Evolutionary conservation across 176 grass and related monocot species (phyloP).

Genomic region (Oryza rufipogon): DNA sequence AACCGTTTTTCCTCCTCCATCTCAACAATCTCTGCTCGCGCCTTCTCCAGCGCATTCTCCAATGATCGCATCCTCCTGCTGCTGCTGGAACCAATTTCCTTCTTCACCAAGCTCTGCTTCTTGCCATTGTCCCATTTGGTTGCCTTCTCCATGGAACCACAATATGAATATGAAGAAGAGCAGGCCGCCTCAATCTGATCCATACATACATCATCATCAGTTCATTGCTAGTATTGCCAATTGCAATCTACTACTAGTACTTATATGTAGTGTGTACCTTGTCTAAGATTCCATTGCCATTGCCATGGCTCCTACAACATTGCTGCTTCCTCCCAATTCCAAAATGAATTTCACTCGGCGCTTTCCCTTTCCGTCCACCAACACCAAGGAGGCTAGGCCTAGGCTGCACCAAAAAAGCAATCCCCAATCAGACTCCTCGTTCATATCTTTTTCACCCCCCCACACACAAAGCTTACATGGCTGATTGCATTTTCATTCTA

Average conservation of each 20-base stretch:
- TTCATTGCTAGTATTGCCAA: too few species aligned
- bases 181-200: slow-evolving; percentile 36
- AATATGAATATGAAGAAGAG: too few species aligned
- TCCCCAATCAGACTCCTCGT: not conserved
- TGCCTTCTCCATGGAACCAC: slow-evolving; percentile 49
- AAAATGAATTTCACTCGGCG: not conserved
- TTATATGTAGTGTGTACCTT: slow-evolving; percentile 13
- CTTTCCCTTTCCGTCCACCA: slow-evolving; percentile 20
- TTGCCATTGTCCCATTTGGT: slow-evolving; percentile 53
- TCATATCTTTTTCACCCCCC: too few species aligned
- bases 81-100: not conserved
- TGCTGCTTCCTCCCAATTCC: not conserved
- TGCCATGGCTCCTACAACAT: slow-evolving; percentile 11
- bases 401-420: not conserved
- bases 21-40: slow-evolving; percentile 2
- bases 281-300: slow-evolving; percentile 26
- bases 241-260: too few species aligned
- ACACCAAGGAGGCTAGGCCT: not conserved
- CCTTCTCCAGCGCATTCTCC: slow-evolving; percentile 33
- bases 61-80: not conserved
- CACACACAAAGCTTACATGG: too few species aligned
- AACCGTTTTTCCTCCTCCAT: slow-evolving; percentile 33
- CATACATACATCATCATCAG: too few species aligned
- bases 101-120: too few species aligned
- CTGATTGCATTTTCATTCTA: too few species aligned